Evolutionary conservation across 441 rosid genomes (phyloP).

Genomic region (Populus hybrid): DNA sequence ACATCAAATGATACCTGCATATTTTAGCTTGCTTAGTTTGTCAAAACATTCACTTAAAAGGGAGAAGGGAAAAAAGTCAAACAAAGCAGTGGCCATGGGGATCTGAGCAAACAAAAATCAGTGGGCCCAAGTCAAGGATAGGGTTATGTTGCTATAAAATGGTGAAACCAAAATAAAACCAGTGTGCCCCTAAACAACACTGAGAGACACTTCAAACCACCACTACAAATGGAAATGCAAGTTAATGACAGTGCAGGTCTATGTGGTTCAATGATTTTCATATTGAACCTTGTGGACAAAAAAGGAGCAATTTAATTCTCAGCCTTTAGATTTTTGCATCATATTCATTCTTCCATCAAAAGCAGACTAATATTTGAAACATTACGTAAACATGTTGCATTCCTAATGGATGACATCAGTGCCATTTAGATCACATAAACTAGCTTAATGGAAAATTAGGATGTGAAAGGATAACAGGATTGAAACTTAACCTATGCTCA

Average conservation of each 20-base stretch:
- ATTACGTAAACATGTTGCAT: too few species aligned
- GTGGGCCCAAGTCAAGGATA: not conserved
- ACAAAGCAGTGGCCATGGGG: not conserved
- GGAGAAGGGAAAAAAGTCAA: not conserved
- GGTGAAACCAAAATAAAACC: not conserved
- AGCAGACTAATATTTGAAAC: too few species aligned
- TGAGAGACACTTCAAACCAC: not conserved
- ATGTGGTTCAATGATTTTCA: not conserved
- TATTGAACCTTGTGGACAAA: too few species aligned
- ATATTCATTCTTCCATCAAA: too few species aligned
- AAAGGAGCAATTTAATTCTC: too few species aligned
- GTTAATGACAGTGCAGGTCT: not conserved
- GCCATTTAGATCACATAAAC: too few species aligned
- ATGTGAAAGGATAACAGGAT: too few species aligned
- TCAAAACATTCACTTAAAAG: slow-evolving; percentile 11
- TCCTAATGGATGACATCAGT: too few species aligned
- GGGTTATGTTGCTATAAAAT: not conserved
- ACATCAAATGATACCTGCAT: slow-evolving; percentile 59
- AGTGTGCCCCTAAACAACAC: not conserved
- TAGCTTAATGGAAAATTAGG: too few species aligned
- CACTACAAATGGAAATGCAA: not conserved
- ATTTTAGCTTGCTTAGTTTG: slow-evolving; percentile 13
- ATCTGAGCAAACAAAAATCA: not conserved
- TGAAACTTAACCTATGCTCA: not conserved
- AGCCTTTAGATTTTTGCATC: too few species aligned